Evolutionary conservation across 176 grass and related monocot genomes (phyloP).

Genomic region (Oropetium thomaeum): DNA sequence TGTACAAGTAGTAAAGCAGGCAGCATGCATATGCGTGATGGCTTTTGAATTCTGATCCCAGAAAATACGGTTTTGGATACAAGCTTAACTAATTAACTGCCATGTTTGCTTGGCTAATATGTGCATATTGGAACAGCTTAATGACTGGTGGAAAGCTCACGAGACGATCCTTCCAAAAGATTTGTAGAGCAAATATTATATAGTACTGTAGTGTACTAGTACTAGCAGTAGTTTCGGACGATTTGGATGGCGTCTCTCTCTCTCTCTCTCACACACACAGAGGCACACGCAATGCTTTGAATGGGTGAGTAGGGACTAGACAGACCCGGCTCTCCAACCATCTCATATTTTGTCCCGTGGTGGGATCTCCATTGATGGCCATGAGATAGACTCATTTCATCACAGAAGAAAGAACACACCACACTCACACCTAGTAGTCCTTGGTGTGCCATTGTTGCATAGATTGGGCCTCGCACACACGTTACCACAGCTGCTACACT

Average conservation of each 20-base stretch:
- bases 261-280: background rate
- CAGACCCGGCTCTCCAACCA: slow-evolving; percentile 58
- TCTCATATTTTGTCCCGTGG: slow-evolving; percentile 70
- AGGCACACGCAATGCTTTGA: slow-evolving; percentile 94
- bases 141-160: slow-evolving; percentile 3
- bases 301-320: slow-evolving; percentile 80
- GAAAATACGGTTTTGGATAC: background rate
- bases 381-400: slow-evolving; percentile 47
- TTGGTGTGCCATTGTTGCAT: slow-evolving; percentile 44
- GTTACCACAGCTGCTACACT: slow-evolving; percentile 28
- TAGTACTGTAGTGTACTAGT: too few relatives aligned
- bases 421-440: slow-evolving; percentile 20
- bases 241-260: slow-evolving; percentile 33
- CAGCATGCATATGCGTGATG: slow-evolving; percentile 15
- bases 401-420: slow-evolving; percentile 49
- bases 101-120: background rate
- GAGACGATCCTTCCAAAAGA: background rate
- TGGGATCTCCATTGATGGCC: slow-evolving; percentile 69
- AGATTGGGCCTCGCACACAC: slow-evolving; percentile 37
- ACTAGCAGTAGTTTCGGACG: slow-evolving; percentile 13
- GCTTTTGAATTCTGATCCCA: background rate
- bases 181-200: slow-evolving; percentile 19
- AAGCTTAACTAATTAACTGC: background rate
- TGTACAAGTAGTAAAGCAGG: slow-evolving; percentile 4
- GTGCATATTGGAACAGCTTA: slow-evolving; percentile 13